phyloP scores from a whole-genome alignment of 495 filamentous ascomycete genomes.

The Neurospora cerealis region DNA sequence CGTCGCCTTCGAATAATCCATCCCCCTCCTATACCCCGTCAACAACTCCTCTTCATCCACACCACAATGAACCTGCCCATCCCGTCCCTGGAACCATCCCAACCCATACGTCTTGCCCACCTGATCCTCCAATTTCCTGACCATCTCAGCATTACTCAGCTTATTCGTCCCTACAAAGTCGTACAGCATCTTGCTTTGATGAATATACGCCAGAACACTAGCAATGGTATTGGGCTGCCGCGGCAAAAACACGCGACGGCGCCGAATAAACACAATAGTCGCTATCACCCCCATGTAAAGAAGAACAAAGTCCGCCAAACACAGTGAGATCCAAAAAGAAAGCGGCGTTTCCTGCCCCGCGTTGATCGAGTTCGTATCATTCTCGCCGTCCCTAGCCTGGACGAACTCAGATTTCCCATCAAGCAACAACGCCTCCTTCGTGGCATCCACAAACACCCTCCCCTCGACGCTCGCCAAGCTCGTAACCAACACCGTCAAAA shows the following conservation, averaged over 20 bases:
- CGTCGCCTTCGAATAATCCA: conserved; percentile 29
- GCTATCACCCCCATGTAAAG: conserved; percentile 45
- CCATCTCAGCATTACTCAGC: conserved; percentile 47
- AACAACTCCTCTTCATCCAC: conserved; percentile 61
- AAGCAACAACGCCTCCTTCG: neutral
- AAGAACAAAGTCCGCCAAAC: conserved; percentile 48
- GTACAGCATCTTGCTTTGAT: conserved; percentile 64
- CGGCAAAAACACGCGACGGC: conserved; percentile 55
- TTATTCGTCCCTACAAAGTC: conserved; percentile 58
- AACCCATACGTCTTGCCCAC: conserved; percentile 56
- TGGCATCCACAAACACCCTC: conserved; percentile 34
- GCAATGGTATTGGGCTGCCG: conserved; percentile 65
- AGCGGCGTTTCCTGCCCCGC: conserved; percentile 50
- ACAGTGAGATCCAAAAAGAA: conserved; percentile 50
- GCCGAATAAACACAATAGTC: conserved; percentile 39
- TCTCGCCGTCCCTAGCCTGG: neutral
- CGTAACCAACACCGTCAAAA: conserved; percentile 57
- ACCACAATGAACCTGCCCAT: conserved; percentile 55
- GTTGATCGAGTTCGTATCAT: conserved; percentile 35
- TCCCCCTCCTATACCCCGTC: conserved; percentile 50
- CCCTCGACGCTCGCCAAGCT: conserved; percentile 51
- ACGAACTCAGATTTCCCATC: conserved; percentile 2
- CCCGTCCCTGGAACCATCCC: conserved; percentile 61
- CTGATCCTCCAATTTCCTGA: conserved; percentile 33
- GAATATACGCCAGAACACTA: conserved; percentile 60